Conservation (phyloP, 352 stramenopile genomes). For the Phytophthora cactorum region DNA sequence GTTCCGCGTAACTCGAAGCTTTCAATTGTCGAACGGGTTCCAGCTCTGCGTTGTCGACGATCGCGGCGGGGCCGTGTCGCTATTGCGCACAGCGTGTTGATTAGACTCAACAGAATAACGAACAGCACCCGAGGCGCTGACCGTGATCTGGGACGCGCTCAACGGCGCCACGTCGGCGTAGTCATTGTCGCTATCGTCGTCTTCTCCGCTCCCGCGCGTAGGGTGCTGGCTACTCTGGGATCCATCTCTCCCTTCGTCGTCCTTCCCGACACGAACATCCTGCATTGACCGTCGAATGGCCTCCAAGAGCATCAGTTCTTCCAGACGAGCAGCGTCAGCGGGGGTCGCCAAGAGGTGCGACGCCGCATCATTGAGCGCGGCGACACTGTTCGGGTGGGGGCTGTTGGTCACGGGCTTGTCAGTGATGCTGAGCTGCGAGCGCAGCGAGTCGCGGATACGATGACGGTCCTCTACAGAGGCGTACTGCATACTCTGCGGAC, state of each 20-base stretch:
- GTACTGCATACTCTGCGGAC: conserved; percentile 42
- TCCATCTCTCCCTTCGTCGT: conserved; percentile 26
- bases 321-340: conserved; percentile 60
- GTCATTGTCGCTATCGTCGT: conserved; percentile 34
- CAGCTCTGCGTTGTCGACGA: conserved; percentile 31
- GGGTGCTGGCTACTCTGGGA: conserved; percentile 32
- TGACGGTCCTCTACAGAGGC: conserved; percentile 79
- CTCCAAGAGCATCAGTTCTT: conserved; percentile 87
- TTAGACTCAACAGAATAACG: conserved; percentile 31
- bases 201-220: conserved; percentile 24
- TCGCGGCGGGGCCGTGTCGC: conserved; percentile 17
- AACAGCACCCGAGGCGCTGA: conserved; percentile 29
- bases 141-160: conserved; percentile 38
- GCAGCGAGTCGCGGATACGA: conserved; percentile 75
- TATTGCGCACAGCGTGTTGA: conserved; percentile 17
- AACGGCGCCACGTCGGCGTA: conserved; percentile 41
- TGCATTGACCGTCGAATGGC: conserved; percentile 85
- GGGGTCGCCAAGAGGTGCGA: conserved; percentile 47
- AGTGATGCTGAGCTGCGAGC: conserved; percentile 71
- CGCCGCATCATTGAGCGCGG: conserved; percentile 47
- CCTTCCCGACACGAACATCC: conserved; percentile 55
- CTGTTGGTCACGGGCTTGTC: conserved; percentile 58
- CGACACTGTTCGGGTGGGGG: conserved; percentile 50
- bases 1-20: not conserved
- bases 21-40: conserved; percentile 40